These are phyloP conservation scores for Talaromyces proteolyticus DNA, from an alignment of 495 filamentous ascomycete species.

Conservation along the genomic window DNA sequence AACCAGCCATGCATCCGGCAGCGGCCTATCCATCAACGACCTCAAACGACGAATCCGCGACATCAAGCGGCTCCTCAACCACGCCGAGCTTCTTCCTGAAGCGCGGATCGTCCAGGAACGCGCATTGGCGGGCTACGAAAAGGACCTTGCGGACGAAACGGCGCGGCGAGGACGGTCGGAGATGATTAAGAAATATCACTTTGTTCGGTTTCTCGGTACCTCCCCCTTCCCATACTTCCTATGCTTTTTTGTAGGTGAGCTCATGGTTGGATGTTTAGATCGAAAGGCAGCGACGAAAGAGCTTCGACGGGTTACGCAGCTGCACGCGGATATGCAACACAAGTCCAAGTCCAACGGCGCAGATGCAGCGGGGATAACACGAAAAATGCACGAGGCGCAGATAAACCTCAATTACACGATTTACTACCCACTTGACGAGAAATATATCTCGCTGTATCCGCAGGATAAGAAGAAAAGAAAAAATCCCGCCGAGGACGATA, in stretches of 20 bases:
- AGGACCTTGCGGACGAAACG: slow-evolving; percentile 62
- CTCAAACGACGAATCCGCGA: slow-evolving; percentile 49
- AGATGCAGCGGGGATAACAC: no score
- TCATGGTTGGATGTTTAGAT: slow-evolving; percentile 43
- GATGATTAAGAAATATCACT: slow-evolving; percentile 87
- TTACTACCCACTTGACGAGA: slow-evolving; percentile 72
- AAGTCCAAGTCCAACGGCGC: no score
- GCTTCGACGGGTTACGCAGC: slow-evolving; percentile 50
- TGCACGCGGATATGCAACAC: no score
- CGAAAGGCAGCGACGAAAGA: slow-evolving; percentile 75
- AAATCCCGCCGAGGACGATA: not conserved
- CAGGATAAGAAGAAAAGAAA: slow-evolving; percentile 22
- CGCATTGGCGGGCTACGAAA: slow-evolving; percentile 68
- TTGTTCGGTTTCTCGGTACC: slow-evolving; percentile 81
- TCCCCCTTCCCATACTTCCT: not conserved
- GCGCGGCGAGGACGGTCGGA: slow-evolving; percentile 55
- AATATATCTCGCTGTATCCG: slow-evolving; percentile 75
- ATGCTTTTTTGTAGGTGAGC: not conserved
- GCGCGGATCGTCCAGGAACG: slow-evolving; percentile 72
- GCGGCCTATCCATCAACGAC: slow-evolving; percentile 39
- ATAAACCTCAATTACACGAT: slow-evolving; percentile 84
- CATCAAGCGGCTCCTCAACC: slow-evolving; percentile 52
- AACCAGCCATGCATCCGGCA: slow-evolving; percentile 12
- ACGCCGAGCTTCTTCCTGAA: slow-evolving; percentile 62
- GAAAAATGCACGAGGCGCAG: slow-evolving; percentile 60